phyloP scores from a whole-genome alignment of 2,329 filamentous ascomycete genomes.

The Myriosclerotinia duriaeana region DNA sequence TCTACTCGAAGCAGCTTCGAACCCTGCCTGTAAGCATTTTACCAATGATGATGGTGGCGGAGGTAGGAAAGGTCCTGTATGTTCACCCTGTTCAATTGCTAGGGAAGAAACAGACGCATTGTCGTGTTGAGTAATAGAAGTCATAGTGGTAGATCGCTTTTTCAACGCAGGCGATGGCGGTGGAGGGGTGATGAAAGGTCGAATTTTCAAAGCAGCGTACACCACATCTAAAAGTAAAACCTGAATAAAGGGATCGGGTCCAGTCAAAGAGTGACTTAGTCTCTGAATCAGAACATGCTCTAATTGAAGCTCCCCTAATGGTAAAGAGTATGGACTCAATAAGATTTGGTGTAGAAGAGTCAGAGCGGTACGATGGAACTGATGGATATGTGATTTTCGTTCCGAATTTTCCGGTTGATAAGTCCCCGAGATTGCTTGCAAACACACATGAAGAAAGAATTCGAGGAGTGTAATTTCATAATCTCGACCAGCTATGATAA shows the following conservation, averaged over 20 bases:
- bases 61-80: slow-evolving; percentile 42
- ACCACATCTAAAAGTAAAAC: slow-evolving; percentile 77
- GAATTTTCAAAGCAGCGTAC: slow-evolving; percentile 69
- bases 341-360: slow-evolving; percentile 70
- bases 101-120: slow-evolving; percentile 44
- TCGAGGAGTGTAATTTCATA: slow-evolving; percentile 62
- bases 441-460: slow-evolving; percentile 65
- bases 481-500: slow-evolving; percentile 50
- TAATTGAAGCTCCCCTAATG: slow-evolving; percentile 62
- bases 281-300: slow-evolving; percentile 70
- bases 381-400: slow-evolving; percentile 54
- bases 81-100: slow-evolving; percentile 45
- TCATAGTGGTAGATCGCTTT: slow-evolving; percentile 33
- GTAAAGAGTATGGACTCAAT: slow-evolving; percentile 58
- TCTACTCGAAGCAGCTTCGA: slow-evolving; percentile 71
- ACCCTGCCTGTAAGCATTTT: slow-evolving; percentile 79
- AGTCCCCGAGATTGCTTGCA: slow-evolving; percentile 58
- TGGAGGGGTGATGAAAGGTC: slow-evolving; percentile 35
- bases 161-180: slow-evolving; percentile 36
- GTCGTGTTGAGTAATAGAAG: slow-evolving; percentile 19
- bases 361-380: slow-evolving; percentile 70
- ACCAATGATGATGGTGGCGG: slow-evolving; percentile 71
- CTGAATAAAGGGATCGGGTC: slow-evolving; percentile 69
- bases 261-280: slow-evolving; percentile 59
- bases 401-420: slow-evolving; percentile 42